These are phyloP conservation scores for Inosperma sp. DNA, from an alignment of 768 basidiomycete species.

Conservation along the genomic window DNA sequence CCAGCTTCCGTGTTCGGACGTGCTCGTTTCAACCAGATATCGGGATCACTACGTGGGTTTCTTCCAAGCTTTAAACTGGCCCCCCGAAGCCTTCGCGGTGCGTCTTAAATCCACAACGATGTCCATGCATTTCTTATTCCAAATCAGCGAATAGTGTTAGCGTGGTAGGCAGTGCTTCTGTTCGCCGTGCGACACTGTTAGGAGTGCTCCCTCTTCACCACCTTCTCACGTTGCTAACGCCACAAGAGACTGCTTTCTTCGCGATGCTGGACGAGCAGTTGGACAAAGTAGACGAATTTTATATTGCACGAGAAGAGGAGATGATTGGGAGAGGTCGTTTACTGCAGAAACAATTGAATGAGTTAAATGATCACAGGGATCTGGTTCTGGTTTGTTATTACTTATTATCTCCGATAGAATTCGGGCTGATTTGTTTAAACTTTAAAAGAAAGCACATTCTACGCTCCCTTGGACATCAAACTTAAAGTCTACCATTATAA, in stretches of 20 bases:
- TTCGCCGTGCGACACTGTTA: slow-evolving; percentile 18
- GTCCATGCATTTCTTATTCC: not conserved
- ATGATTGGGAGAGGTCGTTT: slow-evolving; percentile 44
- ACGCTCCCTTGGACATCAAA: slow-evolving; percentile 17
- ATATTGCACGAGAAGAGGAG: slow-evolving; percentile 61
- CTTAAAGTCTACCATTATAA: slow-evolving; percentile 15
- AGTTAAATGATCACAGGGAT: slow-evolving; percentile 66
- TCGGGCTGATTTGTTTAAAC: not conserved
- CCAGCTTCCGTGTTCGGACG: too few species aligned
- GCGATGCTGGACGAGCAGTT: slow-evolving; percentile 71
- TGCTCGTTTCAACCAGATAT: too few species aligned
- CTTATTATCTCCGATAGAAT: not conserved
- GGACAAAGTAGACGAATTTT: slow-evolving; percentile 84
- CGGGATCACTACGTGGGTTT: too few species aligned
- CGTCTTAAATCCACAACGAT: too few species aligned
- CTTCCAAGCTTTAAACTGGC: too few species aligned
- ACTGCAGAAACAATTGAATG: slow-evolving; percentile 66
- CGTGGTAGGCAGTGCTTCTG: not conserved
- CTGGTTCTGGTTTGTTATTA: slow-evolving; percentile 49
- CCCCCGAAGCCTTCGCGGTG: too few species aligned
- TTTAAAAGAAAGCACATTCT: slow-evolving; percentile 17
- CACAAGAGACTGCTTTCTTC: slow-evolving; percentile 69
- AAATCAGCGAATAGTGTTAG: not conserved
- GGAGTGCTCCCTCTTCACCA: slow-evolving; percentile 38
- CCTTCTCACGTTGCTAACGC: slow-evolving; percentile 52